Base-by-base conservation (phyloP, 176 grass and related monocot species). In the Ensete glaucum region DNA sequence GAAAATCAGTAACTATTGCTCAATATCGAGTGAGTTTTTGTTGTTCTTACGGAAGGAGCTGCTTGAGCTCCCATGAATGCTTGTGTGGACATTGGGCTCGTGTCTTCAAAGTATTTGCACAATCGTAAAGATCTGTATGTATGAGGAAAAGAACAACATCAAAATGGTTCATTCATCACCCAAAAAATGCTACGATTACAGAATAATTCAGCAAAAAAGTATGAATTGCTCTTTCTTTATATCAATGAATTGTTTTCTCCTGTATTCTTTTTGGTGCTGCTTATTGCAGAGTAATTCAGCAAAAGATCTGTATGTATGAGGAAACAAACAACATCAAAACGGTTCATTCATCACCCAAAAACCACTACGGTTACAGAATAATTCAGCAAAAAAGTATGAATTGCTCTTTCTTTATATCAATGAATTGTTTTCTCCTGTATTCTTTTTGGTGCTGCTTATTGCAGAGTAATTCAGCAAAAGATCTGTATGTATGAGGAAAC, bases 61-160 rank as follows among this genome's bases (percentile, higher is more conserved):
- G 83, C 86, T 59, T 90, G 83, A 49, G 92, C 86, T 71, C 82
- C 90, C 1, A 82, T 54, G 75, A 94, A 90, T 1, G 90, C 90
- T 79, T 89, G 88, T 14, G 82, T 80, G 78, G 82, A 91, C 58
- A 99, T 62, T 1, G 87, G 95, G 80, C 94, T 99, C 65, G 94
- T 76, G 66, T 81, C 89, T 81, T 91, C 90, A 19, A 99, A 99
- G 53, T 84, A 89, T 1, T 73, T 85, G 14, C 55, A 88, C 64
- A 99, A 62, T 13, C 84, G 78, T 0, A 60, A 64, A 71, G 95
- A 99, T 89, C 95, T 99, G 85, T 68, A 80, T 62, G 5, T 67
- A 73, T 74, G 62, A 26, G 24, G 71, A 24, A 83, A 55, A n/a
- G 72, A 87, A 27, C 9, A 73, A 2, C 20, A 53, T 53, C 15